phyloP scores from a whole-genome alignment of 495 filamentous ascomycete species.

The Chlorociboria aeruginascens region DNA sequence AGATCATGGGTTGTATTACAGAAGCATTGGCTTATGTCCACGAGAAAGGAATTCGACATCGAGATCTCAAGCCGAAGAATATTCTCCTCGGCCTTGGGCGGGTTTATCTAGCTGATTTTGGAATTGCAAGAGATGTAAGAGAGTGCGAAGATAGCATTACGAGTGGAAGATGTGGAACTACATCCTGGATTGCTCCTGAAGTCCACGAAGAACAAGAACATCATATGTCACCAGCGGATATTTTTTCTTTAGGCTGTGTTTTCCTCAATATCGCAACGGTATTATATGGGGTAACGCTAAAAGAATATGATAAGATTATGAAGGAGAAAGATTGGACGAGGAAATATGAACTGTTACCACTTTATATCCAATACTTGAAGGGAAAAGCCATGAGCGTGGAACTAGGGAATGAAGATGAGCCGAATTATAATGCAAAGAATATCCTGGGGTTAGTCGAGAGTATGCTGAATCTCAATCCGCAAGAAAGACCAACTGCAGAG shows the following conservation, averaged over 20 bases:
- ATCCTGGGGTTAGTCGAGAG: slow-evolving; percentile 20
- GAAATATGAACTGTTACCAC: slow-evolving; percentile 18
- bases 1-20: slow-evolving; percentile 29
- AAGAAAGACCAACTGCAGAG: slow-evolving; percentile 20
- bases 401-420: slow-evolving; percentile 20
- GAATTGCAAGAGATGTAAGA: slow-evolving; percentile 23
- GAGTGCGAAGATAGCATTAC: slow-evolving; percentile 16
- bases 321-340: slow-evolving; percentile 18
- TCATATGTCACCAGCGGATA: slow-evolving; percentile 23
- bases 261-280: slow-evolving; percentile 33
- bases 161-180: slow-evolving; percentile 11
- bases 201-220: slow-evolving; percentile 15
- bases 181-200: slow-evolving; percentile 21
- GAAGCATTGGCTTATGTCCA: slow-evolving; percentile 27
- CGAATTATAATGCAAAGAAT: slow-evolving; percentile 25
- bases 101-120: slow-evolving; percentile 32
- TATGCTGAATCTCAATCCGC: slow-evolving; percentile 23
- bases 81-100: slow-evolving; percentile 24
- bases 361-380: slow-evolving; percentile 19
- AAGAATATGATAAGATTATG: slow-evolving; percentile 26
- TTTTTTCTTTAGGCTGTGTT: slow-evolving; percentile 31
- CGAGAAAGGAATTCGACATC: slow-evolving; percentile 23
- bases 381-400: slow-evolving; percentile 16
- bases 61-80: slow-evolving; percentile 33
- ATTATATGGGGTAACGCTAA: slow-evolving; percentile 25